These are phyloP conservation scores for carrot (Daucus carota) DNA, from an alignment of 129 eudicot species.

Conservation along the genomic window DNA sequence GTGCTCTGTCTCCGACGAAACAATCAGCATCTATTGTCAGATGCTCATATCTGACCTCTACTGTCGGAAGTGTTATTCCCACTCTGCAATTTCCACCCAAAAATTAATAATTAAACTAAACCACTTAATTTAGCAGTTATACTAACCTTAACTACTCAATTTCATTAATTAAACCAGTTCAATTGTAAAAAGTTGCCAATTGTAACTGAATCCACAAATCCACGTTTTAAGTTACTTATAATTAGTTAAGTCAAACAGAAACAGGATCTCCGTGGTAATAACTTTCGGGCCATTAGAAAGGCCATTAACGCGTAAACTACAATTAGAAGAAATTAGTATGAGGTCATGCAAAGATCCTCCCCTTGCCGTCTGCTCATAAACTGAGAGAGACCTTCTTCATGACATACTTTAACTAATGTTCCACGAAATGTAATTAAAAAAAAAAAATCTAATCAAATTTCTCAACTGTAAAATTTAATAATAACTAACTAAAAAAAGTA, in stretches of 20 bases:
- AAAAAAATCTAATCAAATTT: neutral
- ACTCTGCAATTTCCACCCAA: constrained; percentile 45
- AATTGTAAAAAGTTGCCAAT: neutral
- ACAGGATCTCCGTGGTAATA: too few species aligned
- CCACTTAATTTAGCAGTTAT: neutral
- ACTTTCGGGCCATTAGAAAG: neutral
- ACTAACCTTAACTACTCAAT: neutral
- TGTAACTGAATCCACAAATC: neutral
- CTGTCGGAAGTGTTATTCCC: constrained; percentile 85
- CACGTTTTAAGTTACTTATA: too few species aligned
- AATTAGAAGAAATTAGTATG: neutral
- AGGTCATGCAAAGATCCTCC: neutral
- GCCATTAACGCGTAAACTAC: neutral
- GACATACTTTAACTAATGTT: neutral
- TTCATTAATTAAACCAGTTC: neutral
- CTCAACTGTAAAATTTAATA: neutral
- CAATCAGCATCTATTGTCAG: constrained; percentile 78
- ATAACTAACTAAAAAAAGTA: neutral
- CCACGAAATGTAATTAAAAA: neutral
- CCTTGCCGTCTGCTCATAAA: neutral
- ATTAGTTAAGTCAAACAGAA: too few species aligned
- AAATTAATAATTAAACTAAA: neutral
- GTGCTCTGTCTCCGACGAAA: constrained; percentile 79
- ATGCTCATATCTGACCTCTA: constrained; percentile 70
- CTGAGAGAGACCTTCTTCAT: neutral